These are phyloP conservation scores for Jaltomata sinuosa DNA, from an alignment of 257 asterid species.

Conservation along the genomic window DNA sequence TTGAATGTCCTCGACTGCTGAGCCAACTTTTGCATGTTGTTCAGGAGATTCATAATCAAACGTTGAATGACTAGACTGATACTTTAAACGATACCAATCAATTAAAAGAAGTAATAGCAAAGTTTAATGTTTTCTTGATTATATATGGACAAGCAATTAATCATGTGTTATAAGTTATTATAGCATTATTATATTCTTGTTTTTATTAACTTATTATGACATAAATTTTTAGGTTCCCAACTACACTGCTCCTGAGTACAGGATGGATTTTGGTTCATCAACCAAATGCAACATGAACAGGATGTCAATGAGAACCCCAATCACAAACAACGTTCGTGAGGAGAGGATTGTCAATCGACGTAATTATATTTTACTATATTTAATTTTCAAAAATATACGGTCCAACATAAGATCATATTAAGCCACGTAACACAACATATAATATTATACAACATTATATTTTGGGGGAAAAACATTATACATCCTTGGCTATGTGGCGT, in stretches of 20 bases:
- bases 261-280: constrained; percentile 55
- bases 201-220: no score
- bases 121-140: no score
- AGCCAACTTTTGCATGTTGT: no score
- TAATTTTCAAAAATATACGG: not conserved
- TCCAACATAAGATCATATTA: not conserved
- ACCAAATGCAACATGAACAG: constrained; percentile 45
- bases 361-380: constrained; percentile 1
- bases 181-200: no score
- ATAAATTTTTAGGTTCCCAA: constrained; percentile 36
- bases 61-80: not conserved
- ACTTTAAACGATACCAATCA: no score
- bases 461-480: no score
- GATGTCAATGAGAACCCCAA: constrained; percentile 34
- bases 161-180: no score
- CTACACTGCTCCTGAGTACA: constrained; percentile 27
- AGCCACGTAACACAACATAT: not conserved
- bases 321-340: constrained; percentile 21
- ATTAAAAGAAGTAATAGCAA: no score
- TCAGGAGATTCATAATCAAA: no score
- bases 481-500: constrained; percentile 31
- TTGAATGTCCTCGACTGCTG: no score
- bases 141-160: no score
- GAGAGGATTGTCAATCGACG: constrained; percentile 57
- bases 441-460: no score